These are phyloP conservation scores for Zygosaccharomyces pseudobailii DNA, from an alignment of 1,139 yeast species.

Conservation along the genomic window DNA sequence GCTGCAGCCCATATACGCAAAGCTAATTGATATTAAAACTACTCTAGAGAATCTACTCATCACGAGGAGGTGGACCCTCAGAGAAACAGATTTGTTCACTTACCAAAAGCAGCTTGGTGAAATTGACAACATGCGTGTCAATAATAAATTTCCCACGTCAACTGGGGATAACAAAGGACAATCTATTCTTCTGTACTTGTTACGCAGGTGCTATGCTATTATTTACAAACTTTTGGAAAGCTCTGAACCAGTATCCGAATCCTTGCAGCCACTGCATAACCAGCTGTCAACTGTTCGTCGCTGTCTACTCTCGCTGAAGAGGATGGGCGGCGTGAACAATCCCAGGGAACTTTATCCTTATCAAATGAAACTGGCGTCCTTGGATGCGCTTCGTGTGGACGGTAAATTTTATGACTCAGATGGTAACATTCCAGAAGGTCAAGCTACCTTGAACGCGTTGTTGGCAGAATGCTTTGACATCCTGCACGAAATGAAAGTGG, in stretches of 20 bases:
- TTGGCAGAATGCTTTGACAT: conserved; percentile 94
- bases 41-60: conserved; percentile 75
- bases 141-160: conserved; percentile 47
- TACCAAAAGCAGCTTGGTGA: conserved; percentile 70
- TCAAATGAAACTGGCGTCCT: conserved; percentile 85
- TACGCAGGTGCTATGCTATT: conserved; percentile 85
- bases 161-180: conserved; percentile 46
- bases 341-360: conserved; percentile 89
- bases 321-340: conserved; percentile 86
- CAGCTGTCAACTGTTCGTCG: conserved; percentile 87
- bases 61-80: conserved; percentile 93
- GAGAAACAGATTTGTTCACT: conserved; percentile 86
- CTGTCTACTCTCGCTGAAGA: conserved; percentile 80
- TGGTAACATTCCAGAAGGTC: conserved; percentile 92
- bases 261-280: conserved; percentile 87
- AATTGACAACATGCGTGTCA: conserved; percentile 65
- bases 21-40: conserved; percentile 59
- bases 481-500: conserved; percentile 82
- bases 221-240: conserved; percentile 85
- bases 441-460: conserved; percentile 84
- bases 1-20: conserved; percentile 47
- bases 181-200: conserved; percentile 65
- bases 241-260: conserved; percentile 91
- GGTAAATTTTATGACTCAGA: conserved; percentile 82
- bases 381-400: conserved; percentile 80